These are phyloP conservation scores for Soucietia sequanensis DNA, from an alignment of 805 yeast genomes.

Conservation along the genomic window DNA sequence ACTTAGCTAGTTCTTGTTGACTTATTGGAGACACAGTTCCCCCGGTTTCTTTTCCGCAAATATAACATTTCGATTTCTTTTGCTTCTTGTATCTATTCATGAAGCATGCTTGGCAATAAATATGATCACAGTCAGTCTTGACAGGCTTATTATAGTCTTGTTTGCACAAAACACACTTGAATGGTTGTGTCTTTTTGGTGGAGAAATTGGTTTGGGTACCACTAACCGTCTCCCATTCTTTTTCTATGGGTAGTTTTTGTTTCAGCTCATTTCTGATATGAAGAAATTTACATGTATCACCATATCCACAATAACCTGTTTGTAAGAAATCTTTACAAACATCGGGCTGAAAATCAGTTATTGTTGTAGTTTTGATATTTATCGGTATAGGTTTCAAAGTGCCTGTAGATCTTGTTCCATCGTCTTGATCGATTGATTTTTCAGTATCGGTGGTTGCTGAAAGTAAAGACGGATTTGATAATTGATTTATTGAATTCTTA, in stretches of 20 bases:
- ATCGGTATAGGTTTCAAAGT: constrained; percentile 29
- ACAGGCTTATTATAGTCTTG: constrained; percentile 55
- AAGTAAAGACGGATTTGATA: too few relatives aligned
- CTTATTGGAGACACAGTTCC: constrained; percentile 59
- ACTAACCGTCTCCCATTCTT: constrained; percentile 64
- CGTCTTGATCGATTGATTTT: neutral
- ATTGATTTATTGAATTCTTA: too few relatives aligned
- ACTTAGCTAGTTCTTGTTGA: constrained; percentile 22
- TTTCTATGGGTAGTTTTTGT: constrained; percentile 61
- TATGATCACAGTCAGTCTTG: constrained; percentile 59
- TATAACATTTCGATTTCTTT: constrained; percentile 45
- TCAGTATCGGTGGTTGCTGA: neutral
- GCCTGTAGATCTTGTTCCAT: constrained; percentile 2
- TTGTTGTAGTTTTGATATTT: constrained; percentile 60
- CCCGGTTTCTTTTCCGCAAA: constrained; percentile 60
- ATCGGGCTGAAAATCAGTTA: constrained; percentile 87
- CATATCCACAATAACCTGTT: constrained; percentile 96
- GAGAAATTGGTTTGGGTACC: too few relatives aligned
- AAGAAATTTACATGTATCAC: constrained; percentile 92
- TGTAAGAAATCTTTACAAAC: constrained; percentile 88
- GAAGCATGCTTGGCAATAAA: constrained; percentile 64
- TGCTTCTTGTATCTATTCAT: constrained; percentile 41
- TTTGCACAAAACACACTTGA: constrained; percentile 62
- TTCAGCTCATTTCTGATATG: constrained; percentile 86
- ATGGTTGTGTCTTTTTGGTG: constrained; percentile 41